phyloP scores from a whole-genome alignment of 2,329 filamentous ascomycete genomes.

The Lecanicillium sp. region DNA sequence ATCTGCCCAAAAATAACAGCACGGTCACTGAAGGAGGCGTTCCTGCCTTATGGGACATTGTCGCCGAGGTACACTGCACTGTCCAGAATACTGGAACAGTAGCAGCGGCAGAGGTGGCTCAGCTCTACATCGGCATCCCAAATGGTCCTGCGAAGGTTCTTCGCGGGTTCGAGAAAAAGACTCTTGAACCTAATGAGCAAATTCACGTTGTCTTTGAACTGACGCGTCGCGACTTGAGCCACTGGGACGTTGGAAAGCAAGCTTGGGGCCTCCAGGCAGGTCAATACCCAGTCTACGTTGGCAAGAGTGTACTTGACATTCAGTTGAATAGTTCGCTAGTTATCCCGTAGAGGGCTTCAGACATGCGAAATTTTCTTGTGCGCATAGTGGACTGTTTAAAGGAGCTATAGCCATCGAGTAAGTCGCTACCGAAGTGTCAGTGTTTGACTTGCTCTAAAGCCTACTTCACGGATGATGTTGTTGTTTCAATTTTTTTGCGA shows the following conservation, averaged over 20 bases:
- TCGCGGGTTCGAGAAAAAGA: constrained; percentile 58
- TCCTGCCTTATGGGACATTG: constrained; percentile 37
- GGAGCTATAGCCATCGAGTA: no score
- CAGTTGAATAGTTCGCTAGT: no score
- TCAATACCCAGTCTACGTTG: constrained; percentile 35
- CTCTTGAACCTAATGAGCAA: constrained; percentile 37
- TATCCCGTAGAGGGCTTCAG: no score
- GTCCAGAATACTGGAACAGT: constrained; percentile 34
- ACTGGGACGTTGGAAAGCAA: constrained; percentile 55
- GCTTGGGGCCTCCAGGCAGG: constrained; percentile 48
- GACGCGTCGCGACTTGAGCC: constrained; percentile 56
- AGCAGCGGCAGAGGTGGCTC: constrained; percentile 38
- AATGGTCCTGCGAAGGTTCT: constrained; percentile 47
- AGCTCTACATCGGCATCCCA: constrained; percentile 40
- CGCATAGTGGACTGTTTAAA: no score
- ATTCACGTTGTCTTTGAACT: constrained; percentile 42
- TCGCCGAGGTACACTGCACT: constrained; percentile 29
- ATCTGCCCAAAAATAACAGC: constrained; percentile 15
- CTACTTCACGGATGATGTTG: no score
- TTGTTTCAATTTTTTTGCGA: no score
- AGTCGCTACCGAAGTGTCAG: no score
- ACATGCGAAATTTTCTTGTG: no score
- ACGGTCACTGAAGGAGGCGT: constrained; percentile 34
- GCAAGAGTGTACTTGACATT: constrained; percentile 24
- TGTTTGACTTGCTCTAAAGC: no score